Evolutionary conservation across 805 yeast species (phyloP), one percentile per base, ranked within the genome.

Genomic region (Hanseniaspora taiwanica): DNA sequence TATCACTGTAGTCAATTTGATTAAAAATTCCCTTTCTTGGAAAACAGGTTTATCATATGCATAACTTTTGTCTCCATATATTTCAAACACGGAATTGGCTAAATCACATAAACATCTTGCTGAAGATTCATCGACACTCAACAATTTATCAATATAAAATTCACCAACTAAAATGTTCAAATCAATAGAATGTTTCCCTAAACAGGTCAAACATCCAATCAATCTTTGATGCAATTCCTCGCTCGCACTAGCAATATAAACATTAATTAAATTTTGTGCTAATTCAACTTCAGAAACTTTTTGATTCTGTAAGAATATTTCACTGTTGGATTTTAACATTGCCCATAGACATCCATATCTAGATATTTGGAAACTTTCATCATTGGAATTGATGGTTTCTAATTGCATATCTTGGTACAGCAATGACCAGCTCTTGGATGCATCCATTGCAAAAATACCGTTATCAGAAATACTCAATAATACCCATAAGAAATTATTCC

Each of bases 401-500:
- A 12, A 12, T 4, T 18, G 17, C 14, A 33, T 19, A 19, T 33
- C 36, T 33, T 33, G 36, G 3, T 7, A 8, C 6, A 33, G 17
- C 17, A 19, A n/a, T 18, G 17, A 18, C 36, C 36, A 33, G 6
- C 14, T 12, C 9, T 4, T 3, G 3, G 21, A 17, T 12, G 21
- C 36, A 17, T 18, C 23, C 36, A 33, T 19, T 7, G 21, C 36
- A 33, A 33, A 33, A 10, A 33, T 13, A 19, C 36, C 36, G 9
- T 33, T 10, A 4, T 16, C 23, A 19, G 36, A 33, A 7, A 33
- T 8, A 33, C 24, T 33, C 23, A 33, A 19, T 19, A 33, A 33
- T 10, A 78, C 59, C 86, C 87, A 78, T 32, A 73, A 55, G 40
- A 80, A 55, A 52, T 87, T 87, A 59, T 83, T 85, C 54, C 85